Conservation (phyloP, 2,329 filamentous ascomycete genomes). For the Cercospora sesami region DNA sequence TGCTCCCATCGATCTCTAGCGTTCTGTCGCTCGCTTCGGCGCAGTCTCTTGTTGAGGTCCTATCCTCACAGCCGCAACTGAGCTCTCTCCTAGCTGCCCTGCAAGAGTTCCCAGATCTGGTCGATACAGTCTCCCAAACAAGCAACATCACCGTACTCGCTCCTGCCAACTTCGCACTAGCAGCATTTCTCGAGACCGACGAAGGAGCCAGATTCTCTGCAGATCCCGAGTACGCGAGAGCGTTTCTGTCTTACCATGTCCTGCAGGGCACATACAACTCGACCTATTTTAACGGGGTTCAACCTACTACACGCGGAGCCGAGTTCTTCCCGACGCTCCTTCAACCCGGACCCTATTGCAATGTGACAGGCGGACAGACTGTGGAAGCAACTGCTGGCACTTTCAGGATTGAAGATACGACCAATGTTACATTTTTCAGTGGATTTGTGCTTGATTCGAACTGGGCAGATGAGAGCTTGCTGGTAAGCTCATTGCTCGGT, state of each 20-base stretch:
- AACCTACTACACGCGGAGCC: slow-evolving; percentile 20
- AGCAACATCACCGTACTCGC: slow-evolving; percentile 62
- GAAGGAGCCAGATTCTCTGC: slow-evolving; percentile 41
- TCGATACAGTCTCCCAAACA: slow-evolving; percentile 17
- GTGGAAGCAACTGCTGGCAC: slow-evolving; percentile 36
- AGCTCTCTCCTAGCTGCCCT: slow-evolving; percentile 24
- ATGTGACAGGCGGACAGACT: slow-evolving; percentile 43
- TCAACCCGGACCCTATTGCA: slow-evolving; percentile 18
- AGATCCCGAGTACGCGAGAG: slow-evolving; percentile 9
- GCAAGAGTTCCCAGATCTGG: slow-evolving; percentile 23
- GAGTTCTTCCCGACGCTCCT: slow-evolving; percentile 17
- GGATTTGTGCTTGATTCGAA: slow-evolving; percentile 38
- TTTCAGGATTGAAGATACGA: slow-evolving; percentile 29
- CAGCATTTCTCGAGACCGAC: slow-evolving; percentile 3
- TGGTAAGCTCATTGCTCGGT: not conserved
- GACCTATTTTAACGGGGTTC: slow-evolving; percentile 15
- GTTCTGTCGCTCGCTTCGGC: slow-evolving; percentile 9
- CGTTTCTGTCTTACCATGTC: slow-evolving; percentile 21
- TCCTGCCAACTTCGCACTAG: slow-evolving; percentile 60
- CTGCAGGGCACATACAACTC: slow-evolving; percentile 14
- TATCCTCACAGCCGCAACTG: slow-evolving; percentile 20
- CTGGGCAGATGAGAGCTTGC: slow-evolving; percentile 17
- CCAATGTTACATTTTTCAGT: slow-evolving; percentile 39
- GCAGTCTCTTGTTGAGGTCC: slow-evolving; percentile 18
- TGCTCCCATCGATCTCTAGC: not conserved